Evolutionary conservation across 2,329 filamentous ascomycete genomes (phyloP), one percentile per base, ranked within the genome.

Genomic region (Berkeleyomyces basicola): DNA sequence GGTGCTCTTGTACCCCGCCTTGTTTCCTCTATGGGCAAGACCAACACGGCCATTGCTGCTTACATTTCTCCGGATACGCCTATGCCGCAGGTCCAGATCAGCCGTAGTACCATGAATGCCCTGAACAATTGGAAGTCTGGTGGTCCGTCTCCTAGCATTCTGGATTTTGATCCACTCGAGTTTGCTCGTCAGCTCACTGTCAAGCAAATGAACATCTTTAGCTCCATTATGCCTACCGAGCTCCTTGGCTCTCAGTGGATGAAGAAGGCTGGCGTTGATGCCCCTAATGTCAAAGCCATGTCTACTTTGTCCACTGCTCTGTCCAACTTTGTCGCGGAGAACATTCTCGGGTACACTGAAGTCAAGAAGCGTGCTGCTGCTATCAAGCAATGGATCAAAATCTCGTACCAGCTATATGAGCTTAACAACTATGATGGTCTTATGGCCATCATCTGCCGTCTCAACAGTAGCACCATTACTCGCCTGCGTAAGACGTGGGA

Each of bases 361-460:
- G 84, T 87, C 36, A 97, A 97, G 81, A 95, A 92, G 76, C 84
- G 93, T 36, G 92, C 93, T 0, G 76, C 82, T 1, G 83, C 90
- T 61, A 93, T 99, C 75, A 97, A 99, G 76, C 91, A 97, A 68
- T 99, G 93, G 93, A 88, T 96, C 71, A 99, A 97, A 78, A 85
- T 97, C 68, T 90, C 89, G 0, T 81, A 87, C 68, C 88, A 88
- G 69, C 95, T 90, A 67, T 77, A 95, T 4, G 88, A 93, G 69
- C 80, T 97, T 36, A 87, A 93, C 75, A 99, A 99, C 75, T 99
- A 96, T 69, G 92, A 99, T 70, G 89, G 90, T 0, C 76, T 99
- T 9, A 96, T 97, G 90, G 90, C 93, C 6, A 96, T 99, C 68
- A 90, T 96, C 69, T 96, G 91, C 77, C 91, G 88, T 7, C 75